These are phyloP conservation scores for Melampsora occidentalis DNA, from an alignment of 1,284 basidiomycete species.

Conservation along the genomic window DNA sequence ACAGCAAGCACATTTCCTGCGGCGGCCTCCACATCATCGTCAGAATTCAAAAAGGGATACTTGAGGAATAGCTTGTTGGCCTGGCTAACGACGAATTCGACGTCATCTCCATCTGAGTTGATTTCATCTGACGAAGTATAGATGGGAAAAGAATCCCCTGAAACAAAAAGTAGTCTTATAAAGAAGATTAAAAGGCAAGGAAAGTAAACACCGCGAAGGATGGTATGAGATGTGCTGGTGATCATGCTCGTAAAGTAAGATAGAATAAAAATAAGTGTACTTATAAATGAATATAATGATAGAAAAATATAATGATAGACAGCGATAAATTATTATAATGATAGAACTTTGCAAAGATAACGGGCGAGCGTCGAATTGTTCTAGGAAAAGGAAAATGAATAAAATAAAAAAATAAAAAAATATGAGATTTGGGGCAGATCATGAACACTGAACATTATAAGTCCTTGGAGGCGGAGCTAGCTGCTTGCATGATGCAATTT, in stretches of 20 bases:
- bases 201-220: neutral
- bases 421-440: too few relatives aligned
- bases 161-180: neutral
- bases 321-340: too few relatives aligned
- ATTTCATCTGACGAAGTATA: neutral
- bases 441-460: too few relatives aligned
- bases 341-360: too few relatives aligned
- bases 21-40: neutral
- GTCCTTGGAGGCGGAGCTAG: too few relatives aligned
- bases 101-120: neutral
- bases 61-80: constrained; percentile 18
- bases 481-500: too few relatives aligned
- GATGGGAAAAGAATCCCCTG: constrained; percentile 38
- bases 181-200: neutral
- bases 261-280: neutral
- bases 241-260: neutral
- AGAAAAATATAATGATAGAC: too few relatives aligned
- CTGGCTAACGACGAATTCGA: constrained; percentile 28
- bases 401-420: too few relatives aligned
- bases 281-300: neutral
- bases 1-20: neutral
- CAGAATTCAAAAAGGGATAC: constrained; percentile 19
- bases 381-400: too few relatives aligned
- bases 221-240: neutral
- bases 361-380: too few relatives aligned